Conservation (phyloP, 306 rosid genomes). For the Cicer chorassanicum region DNA sequence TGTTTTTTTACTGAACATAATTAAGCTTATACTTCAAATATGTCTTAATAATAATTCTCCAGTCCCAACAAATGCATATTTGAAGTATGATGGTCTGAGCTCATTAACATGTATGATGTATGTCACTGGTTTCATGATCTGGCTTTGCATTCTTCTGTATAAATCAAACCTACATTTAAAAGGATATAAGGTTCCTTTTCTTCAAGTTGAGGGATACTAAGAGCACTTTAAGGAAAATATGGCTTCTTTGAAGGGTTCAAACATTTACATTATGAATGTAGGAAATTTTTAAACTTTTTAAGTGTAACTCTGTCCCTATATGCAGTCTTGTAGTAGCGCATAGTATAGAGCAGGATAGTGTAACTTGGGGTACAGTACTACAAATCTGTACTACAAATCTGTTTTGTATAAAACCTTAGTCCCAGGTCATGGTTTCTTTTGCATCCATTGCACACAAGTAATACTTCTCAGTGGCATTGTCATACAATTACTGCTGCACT, state of each 20-base stretch:
- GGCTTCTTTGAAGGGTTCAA: conserved; percentile 27
- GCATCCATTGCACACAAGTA: conserved; percentile 13
- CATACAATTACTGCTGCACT: conserved; percentile 35
- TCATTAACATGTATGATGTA: conserved; percentile 12
- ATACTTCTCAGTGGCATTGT: conserved; percentile 28
- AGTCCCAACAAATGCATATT: no score
- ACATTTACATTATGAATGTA: conserved; percentile 6
- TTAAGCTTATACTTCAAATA: conserved; percentile 17
- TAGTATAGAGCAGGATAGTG: conserved; percentile 23
- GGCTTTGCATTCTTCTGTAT: conserved; percentile 1
- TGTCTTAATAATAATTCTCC: background rate
- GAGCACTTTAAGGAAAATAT: conserved; percentile 9
- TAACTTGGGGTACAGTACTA: conserved; percentile 30
- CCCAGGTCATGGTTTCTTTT: conserved; percentile 25
- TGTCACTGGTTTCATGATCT: conserved; percentile 32
- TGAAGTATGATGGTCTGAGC: conserved; percentile 2
- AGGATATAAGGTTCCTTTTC: conserved; percentile 16
- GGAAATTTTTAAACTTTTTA: conserved; percentile 15
- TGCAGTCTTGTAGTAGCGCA: conserved; percentile 1
- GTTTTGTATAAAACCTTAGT: conserved; percentile 11
- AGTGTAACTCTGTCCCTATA: conserved; percentile 1
- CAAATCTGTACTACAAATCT: conserved; percentile 27
- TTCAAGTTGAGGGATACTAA: conserved; percentile 14
- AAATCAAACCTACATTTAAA: conserved; percentile 19
- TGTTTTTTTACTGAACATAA: conserved; percentile 2